Conservation (phyloP, 768 basidiomycete genomes). For the Tricholoma bakamatsutake region DNA sequence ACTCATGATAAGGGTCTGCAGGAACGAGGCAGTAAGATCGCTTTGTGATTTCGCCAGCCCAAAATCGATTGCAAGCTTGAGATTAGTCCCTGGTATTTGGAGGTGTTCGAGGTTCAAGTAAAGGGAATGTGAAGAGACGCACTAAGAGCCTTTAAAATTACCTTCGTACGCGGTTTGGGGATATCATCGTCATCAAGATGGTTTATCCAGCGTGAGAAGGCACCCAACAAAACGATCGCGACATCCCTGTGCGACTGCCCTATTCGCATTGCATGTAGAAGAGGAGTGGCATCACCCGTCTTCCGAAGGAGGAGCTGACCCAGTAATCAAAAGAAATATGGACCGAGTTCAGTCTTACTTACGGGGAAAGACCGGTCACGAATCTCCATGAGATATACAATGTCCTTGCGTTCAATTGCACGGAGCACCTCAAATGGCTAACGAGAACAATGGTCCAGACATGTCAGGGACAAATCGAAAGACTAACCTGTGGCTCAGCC, state of each 20-base stretch:
- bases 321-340: background rate
- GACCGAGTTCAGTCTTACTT: constrained; percentile 19
- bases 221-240: constrained; percentile 82
- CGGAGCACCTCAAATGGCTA: constrained; percentile 62
- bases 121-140: constrained; percentile 18
- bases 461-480: background rate
- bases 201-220: constrained; percentile 90
- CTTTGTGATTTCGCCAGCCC: constrained; percentile 77
- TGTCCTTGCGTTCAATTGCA: constrained; percentile 81
- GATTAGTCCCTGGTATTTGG: constrained; percentile 52
- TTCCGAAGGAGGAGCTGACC: constrained; percentile 73
- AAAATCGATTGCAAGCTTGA: constrained; percentile 90
- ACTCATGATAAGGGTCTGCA: constrained; percentile 95
- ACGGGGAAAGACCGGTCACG: constrained; percentile 79
- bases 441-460: background rate
- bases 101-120: background rate
- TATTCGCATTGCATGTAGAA: constrained; percentile 86
- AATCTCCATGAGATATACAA: constrained; percentile 79
- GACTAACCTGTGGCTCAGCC: constrained; percentile 49
- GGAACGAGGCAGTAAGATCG: constrained; percentile 84
- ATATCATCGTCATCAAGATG: constrained; percentile 80
- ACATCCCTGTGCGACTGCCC: constrained; percentile 74
- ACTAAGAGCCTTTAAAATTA: constrained; percentile 77
- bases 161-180: constrained; percentile 58
- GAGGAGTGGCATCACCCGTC: constrained; percentile 79